Evolutionary conservation across 2,329 filamentous ascomycete genomes (phyloP).

Genomic region (Fusarium redolens): DNA sequence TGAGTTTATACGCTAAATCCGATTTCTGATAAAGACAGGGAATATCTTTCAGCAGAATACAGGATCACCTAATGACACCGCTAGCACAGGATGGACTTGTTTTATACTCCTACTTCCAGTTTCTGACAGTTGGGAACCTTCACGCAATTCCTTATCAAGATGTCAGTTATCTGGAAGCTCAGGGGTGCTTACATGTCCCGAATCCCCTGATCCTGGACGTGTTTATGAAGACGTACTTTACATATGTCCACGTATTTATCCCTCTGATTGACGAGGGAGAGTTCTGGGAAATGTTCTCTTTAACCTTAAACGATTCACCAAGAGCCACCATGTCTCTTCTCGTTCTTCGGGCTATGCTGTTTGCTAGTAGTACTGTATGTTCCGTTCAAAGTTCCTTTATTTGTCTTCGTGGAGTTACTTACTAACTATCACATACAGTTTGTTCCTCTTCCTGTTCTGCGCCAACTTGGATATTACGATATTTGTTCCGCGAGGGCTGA

Average conservation of each 20-base stretch:
- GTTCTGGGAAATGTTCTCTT: neutral
- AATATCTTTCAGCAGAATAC: neutral
- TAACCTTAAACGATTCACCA: neutral
- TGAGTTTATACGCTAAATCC: rapidly evolving
- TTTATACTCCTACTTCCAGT: neutral
- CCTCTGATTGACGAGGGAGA: neutral
- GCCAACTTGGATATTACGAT: neutral
- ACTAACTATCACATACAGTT: neutral
- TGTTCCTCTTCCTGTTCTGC: neutral
- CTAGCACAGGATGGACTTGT: neutral
- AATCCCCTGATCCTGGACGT: neutral
- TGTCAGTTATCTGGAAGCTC: neutral
- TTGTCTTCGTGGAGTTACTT: rapidly evolving
- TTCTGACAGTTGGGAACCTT: neutral
- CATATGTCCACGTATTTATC: neutral
- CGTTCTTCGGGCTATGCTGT: neutral
- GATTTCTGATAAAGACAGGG: neutral
- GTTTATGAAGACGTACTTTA: neutral
- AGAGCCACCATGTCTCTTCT: neutral
- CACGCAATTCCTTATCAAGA: conserved; percentile 3
- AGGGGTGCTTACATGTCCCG: neutral
- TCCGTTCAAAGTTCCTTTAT: rapidly evolving
- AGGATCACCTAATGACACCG: neutral
- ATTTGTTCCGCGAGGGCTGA: neutral
- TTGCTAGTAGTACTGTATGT: neutral